Conservation (phyloP, 1,284 basidiomycete species). For the Cerioporus squamosus region DNA sequence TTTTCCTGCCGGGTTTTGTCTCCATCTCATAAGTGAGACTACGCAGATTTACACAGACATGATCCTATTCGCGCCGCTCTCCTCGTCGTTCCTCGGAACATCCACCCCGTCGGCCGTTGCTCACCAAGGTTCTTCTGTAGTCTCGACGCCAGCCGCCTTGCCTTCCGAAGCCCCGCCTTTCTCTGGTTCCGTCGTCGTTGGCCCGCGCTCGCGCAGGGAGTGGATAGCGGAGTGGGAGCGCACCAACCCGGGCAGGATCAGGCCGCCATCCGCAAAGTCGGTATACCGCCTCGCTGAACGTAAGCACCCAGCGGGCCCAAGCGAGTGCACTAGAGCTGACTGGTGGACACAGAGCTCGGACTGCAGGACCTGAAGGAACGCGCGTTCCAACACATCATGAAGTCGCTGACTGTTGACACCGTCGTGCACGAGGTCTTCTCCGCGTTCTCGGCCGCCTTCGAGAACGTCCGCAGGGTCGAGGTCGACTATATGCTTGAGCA, state of each 20-base stretch:
- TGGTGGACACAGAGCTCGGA: conserved; percentile 56
- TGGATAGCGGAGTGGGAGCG: conserved; percentile 72
- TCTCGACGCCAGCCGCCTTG: conserved; percentile 23
- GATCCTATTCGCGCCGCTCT: conserved; percentile 84
- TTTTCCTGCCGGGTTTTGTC: not conserved
- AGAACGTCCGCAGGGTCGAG: conserved; percentile 84
- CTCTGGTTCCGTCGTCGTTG: conserved; percentile 14
- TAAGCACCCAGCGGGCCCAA: conserved; percentile 37
- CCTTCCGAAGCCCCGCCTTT: conserved; percentile 39
- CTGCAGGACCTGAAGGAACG: conserved; percentile 69
- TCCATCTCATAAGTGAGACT: not conserved
- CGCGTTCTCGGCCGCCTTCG: conserved; percentile 81
- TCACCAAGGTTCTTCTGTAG: conserved; percentile 1
- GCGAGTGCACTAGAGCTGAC: not conserved
- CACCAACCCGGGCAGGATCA: conserved; percentile 61
- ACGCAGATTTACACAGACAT: conserved; percentile 82
- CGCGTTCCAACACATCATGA: conserved; percentile 78
- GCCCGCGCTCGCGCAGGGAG: conserved; percentile 52
- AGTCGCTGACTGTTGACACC: conserved; percentile 77
- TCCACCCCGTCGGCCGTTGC: conserved; percentile 28
- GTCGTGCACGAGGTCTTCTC: conserved; percentile 89
- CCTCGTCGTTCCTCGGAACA: conserved; percentile 59
- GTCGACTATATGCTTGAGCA: conserved; percentile 79
- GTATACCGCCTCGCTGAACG: conserved; percentile 88
- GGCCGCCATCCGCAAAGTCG: conserved; percentile 88